Conservation (phyloP, 768 basidiomycete genomes). For the Podaxis carcinomalis region DNA sequence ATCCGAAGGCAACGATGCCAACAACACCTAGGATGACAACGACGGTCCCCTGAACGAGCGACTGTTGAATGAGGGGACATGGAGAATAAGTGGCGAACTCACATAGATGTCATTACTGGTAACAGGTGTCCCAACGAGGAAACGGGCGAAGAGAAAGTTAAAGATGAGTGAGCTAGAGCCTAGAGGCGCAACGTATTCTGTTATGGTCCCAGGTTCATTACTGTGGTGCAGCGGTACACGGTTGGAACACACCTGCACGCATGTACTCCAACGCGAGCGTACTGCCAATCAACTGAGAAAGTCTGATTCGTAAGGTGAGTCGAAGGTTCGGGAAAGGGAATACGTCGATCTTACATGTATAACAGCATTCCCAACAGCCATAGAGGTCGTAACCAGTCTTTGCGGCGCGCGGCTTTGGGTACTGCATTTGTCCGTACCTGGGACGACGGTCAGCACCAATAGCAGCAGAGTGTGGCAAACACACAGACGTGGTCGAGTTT, state of each 20-base stretch:
- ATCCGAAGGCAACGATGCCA: constrained; percentile 85
- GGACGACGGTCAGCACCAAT: not conserved
- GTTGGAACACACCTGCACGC: constrained; percentile 58
- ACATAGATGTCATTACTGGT: constrained; percentile 82
- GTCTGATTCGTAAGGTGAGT: constrained; percentile 31
- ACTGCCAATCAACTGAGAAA: constrained; percentile 84
- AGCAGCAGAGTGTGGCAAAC: not conserved
- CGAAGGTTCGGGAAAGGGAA: not conserved
- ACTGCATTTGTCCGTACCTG: constrained; percentile 71
- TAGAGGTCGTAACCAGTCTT: constrained; percentile 79
- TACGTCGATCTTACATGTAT: constrained; percentile 69
- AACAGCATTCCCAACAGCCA: constrained; percentile 91
- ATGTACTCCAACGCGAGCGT: constrained; percentile 86
- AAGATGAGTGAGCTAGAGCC: constrained; percentile 93
- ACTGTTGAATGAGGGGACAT: not conserved
- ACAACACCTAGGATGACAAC: constrained; percentile 81
- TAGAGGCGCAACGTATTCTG: constrained; percentile 94
- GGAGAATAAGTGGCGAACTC: constrained; percentile 19
- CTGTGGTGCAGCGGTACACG: not conserved
- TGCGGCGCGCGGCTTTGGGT: constrained; percentile 69
- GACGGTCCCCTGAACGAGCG: constrained; percentile 60
- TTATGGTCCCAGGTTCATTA: constrained; percentile 5
- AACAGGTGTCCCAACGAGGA: constrained; percentile 82
- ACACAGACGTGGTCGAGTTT: constrained; percentile 84
- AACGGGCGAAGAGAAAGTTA: constrained; percentile 92